phyloP scores from a whole-genome alignment of 139 green algal genomes.

The Coccomyxa sp. region DNA sequence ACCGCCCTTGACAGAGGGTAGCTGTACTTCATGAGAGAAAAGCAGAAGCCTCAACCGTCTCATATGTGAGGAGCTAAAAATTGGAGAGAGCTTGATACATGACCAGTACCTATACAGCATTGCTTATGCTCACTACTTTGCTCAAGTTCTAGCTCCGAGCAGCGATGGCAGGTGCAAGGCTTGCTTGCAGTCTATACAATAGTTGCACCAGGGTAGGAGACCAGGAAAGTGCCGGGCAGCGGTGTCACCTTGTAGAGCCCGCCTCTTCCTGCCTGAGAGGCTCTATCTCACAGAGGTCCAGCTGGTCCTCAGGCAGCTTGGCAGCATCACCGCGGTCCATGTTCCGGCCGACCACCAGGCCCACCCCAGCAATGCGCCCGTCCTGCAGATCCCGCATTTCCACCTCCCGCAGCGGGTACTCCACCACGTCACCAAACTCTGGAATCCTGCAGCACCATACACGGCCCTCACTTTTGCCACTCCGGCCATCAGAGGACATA shows the following conservation, averaged over 20 bases:
- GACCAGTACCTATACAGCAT: neutral
- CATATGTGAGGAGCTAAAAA: too few relatives aligned
- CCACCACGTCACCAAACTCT: conserved; percentile 33
- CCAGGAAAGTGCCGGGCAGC: neutral
- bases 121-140: neutral
- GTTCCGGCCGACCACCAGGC: conserved; percentile 30
- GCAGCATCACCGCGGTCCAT: conserved; percentile 32
- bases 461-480: too few relatives aligned
- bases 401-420: conserved; percentile 47
- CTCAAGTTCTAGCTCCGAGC: neutral
- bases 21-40: too few relatives aligned
- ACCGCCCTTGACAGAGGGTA: neutral
- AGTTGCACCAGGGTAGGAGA: neutral
- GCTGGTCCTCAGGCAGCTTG: conserved; percentile 29
- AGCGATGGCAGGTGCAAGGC: neutral
- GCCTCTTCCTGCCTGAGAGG: conserved; percentile 40
- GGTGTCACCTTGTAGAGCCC: conserved; percentile 21
- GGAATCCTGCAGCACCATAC: conserved; percentile 1
- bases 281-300: conserved; percentile 58
- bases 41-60: too few relatives aligned
- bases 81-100: neutral
- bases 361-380: conserved; percentile 30
- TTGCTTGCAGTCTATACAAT: neutral
- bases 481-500: too few relatives aligned
- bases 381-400: conserved; percentile 34